Percentiles rank a stretch among this genome's conserved stretches.
phyloP scores from a whole-genome alignment of 495 filamentous ascomycete genomes.

The Podospora conica region DNA sequence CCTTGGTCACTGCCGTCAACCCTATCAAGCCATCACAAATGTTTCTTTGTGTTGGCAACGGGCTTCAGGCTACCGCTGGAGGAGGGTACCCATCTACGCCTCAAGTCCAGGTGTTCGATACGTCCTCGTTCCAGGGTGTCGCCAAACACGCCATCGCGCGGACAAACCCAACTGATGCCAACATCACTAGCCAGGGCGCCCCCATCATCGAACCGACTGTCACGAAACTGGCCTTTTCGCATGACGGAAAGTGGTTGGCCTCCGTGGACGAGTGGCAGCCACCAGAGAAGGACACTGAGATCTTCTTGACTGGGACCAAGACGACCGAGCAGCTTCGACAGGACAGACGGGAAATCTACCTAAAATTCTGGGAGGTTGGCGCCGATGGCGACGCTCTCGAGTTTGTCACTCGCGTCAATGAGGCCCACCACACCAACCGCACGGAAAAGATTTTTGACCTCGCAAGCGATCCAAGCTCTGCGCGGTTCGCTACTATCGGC shows the following conservation, averaged over 20 bases:
- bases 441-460: conserved; percentile 63
- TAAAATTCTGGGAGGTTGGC: conserved; percentile 88
- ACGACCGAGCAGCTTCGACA: conserved; percentile 31
- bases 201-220: conserved; percentile 68
- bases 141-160: conserved; percentile 80
- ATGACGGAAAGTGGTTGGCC: conserved; percentile 83
- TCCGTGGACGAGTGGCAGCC: conserved; percentile 88
- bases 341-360: conserved; percentile 62
- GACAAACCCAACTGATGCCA: conserved; percentile 77
- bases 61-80: conserved; percentile 36
- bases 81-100: conserved; percentile 38
- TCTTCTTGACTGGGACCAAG: conserved; percentile 35
- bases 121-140: conserved; percentile 62
- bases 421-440: conserved; percentile 58
- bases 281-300: conserved; percentile 54
- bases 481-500: conserved; percentile 77
- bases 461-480: conserved; percentile 54
- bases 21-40: conserved; percentile 37
- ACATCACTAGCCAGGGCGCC: conserved; percentile 60
- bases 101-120: conserved; percentile 72
- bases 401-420: conserved; percentile 72
- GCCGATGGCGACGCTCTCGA: conserved; percentile 57
- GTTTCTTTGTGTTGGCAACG: conserved; percentile 42
- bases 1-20: conserved; percentile 31
- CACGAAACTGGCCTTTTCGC: conserved; percentile 61